phyloP scores from a whole-genome alignment of 192 early-diverging fungal species.

The Chytriomyces sp. region DNA sequence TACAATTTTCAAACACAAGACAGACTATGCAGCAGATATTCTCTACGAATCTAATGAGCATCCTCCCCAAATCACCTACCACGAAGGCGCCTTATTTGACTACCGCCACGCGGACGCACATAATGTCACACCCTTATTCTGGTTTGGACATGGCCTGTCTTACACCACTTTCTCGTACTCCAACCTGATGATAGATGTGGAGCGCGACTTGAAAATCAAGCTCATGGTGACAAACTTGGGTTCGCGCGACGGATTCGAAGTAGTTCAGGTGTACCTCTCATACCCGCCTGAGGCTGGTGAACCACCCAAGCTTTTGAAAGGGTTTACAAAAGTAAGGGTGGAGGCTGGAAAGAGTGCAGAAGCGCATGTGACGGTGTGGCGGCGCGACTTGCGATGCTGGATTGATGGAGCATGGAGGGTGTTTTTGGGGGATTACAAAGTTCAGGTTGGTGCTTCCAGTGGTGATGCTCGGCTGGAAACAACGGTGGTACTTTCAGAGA shows the following conservation, averaged over 20 bases:
- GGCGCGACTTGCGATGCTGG: slow-evolving; percentile 52
- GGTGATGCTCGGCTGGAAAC: slow-evolving; percentile 59
- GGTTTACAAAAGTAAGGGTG: slow-evolving; percentile 45
- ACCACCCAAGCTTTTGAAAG: slow-evolving; percentile 41
- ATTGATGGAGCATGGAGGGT: slow-evolving; percentile 45
- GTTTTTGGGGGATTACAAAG: slow-evolving; percentile 48
- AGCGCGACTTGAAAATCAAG: slow-evolving; percentile 25
- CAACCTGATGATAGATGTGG: slow-evolving; percentile 16
- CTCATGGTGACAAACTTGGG: slow-evolving; percentile 48
- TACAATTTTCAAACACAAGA: slow-evolving; percentile 48
- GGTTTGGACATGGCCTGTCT: slow-evolving; percentile 66
- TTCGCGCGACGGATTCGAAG: slow-evolving; percentile 40
- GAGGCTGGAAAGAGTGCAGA: slow-evolving; percentile 39
- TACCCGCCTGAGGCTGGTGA: slow-evolving; percentile 33
- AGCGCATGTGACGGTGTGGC: slow-evolving; percentile 44
- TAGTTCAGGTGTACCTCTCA: slow-evolving; percentile 49
- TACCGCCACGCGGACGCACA: slow-evolving; percentile 59
- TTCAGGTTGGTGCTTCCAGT: slow-evolving; percentile 57
- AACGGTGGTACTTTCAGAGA: too few species aligned
- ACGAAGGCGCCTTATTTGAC: slow-evolving; percentile 57
- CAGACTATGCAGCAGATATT: slow-evolving; percentile 49
- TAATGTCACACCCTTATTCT: slow-evolving; percentile 51
- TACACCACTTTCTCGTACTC: slow-evolving; percentile 64
- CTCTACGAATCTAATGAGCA: slow-evolving; percentile 15
- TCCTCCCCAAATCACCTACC: slow-evolving; percentile 45